Evolutionary conservation across 2,329 filamentous ascomycete genomes (phyloP).

Genomic region (Cladorrhinum sp.): DNA sequence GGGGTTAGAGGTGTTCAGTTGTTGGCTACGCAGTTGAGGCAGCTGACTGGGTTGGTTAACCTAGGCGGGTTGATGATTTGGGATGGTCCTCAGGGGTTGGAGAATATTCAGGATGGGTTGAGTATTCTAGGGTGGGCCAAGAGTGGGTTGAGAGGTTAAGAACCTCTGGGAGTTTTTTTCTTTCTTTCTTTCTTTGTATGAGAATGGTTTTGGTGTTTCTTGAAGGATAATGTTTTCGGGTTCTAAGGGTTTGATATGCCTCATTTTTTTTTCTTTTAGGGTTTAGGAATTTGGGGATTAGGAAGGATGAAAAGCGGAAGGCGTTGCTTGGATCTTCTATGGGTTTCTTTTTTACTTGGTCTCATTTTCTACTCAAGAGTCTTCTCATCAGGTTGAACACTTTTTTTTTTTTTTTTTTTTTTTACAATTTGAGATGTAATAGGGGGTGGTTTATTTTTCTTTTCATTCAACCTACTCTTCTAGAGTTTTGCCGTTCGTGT

Average conservation of each 20-base stretch:
- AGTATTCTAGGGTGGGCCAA: conserved; percentile 15
- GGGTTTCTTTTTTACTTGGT: too few species aligned
- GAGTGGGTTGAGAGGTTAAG: conserved; percentile 12
- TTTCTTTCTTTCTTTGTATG: background rate
- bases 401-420: background rate
- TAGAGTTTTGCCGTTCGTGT: too few species aligned
- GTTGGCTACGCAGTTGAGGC: conserved; percentile 6
- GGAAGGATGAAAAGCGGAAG: background rate
- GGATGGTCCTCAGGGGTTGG: conserved; percentile 15
- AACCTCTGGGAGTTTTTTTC: background rate
- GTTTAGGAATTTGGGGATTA: background rate
- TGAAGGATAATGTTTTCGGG: too few species aligned
- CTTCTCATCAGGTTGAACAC: too few species aligned
- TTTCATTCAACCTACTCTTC: background rate
- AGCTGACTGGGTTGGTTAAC: conserved; percentile 1
- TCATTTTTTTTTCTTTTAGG: too few species aligned
- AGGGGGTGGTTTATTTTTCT: background rate
- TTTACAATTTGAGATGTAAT: background rate
- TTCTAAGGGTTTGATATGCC: too few species aligned
- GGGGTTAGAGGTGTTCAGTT: background rate
- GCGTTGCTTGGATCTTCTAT: background rate
- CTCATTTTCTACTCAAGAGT: too few species aligned
- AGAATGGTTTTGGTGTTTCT: background rate
- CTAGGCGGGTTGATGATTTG: conserved; percentile 14
- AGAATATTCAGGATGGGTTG: conserved; percentile 11